phyloP scores from a whole-genome alignment of 2,329 filamentous ascomycete genomes.

The Simplicillium sp. region DNA sequence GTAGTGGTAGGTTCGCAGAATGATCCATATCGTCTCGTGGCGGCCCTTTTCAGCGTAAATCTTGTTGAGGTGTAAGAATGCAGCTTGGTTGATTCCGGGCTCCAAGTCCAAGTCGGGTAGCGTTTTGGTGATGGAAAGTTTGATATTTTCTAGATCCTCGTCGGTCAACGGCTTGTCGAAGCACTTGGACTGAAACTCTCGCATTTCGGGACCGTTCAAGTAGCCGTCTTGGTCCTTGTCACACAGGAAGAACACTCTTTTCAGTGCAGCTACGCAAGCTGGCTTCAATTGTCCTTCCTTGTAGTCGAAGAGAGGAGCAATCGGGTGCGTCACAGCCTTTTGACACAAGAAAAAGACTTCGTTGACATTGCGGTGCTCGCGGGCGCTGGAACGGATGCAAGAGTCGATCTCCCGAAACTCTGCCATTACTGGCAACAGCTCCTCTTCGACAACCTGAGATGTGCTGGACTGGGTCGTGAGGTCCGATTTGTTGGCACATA shows the following conservation, averaged over 20 bases:
- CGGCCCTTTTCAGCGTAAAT: constrained; percentile 95
- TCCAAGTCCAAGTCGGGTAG: constrained; percentile 53
- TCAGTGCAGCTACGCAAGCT: constrained; percentile 75
- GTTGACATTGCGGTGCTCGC: constrained; percentile 88
- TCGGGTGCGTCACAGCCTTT: constrained; percentile 94
- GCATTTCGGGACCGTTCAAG: constrained; percentile 81
- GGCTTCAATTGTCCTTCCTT: constrained; percentile 87
- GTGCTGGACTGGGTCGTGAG: constrained; percentile 65
- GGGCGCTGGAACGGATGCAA: constrained; percentile 87
- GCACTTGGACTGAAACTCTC: constrained; percentile 82
- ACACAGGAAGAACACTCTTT: constrained; percentile 87
- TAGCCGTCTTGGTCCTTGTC: constrained; percentile 95
- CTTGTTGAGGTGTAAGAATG: constrained; percentile 87
- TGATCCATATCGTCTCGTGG: constrained; percentile 98
- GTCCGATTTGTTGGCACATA: constrained; percentile 98
- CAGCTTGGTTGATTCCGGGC: constrained; percentile 68
- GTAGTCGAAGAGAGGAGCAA: constrained; percentile 91
- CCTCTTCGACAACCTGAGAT: constrained; percentile 82
- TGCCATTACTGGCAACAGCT: constrained; percentile 96
- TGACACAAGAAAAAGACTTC: constrained; percentile 97
- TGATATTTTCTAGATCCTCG: constrained; percentile 85
- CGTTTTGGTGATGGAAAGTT: constrained; percentile 67
- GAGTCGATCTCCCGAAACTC: constrained; percentile 99
- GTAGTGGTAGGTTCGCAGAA: constrained; percentile 88
- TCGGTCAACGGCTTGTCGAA: constrained; percentile 79